Percentiles rank a stretch among this genome's conserved stretches.
phyloP scores from a whole-genome alignment of 495 filamentous ascomycete genomes.

The Penicillium lagena region DNA sequence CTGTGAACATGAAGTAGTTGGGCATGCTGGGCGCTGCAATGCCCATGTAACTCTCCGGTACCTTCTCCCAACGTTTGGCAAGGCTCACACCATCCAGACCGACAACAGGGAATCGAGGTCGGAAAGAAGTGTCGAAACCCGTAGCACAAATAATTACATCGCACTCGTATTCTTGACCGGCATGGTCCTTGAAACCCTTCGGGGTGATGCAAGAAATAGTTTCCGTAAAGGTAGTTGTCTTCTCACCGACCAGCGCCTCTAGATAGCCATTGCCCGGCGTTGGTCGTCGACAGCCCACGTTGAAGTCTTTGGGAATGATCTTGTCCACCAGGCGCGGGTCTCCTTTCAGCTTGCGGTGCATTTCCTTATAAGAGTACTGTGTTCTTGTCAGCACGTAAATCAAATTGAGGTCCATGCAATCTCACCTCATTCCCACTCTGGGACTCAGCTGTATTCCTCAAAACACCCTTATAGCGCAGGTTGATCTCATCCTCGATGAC shows the following conservation, averaged over 20 bases:
- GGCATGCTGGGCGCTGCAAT: slow-evolving; percentile 50
- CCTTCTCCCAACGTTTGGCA: slow-evolving; percentile 33
- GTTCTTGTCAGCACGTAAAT: not conserved
- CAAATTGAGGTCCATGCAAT: not conserved
- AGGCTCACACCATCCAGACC: slow-evolving; percentile 38
- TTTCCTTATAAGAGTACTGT: slow-evolving; percentile 1
- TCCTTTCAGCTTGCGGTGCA: not conserved
- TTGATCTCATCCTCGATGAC: slow-evolving; percentile 33
- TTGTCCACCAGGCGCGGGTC: slow-evolving; percentile 2
- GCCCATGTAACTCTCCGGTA: slow-evolving; percentile 44
- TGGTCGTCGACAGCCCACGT: slow-evolving; percentile 22
- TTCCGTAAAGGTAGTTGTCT: slow-evolving; percentile 24
- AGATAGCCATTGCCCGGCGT: slow-evolving; percentile 33
- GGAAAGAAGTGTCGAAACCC: slow-evolving; percentile 41
- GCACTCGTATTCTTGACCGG: slow-evolving; percentile 25
- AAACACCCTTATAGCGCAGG: slow-evolving; percentile 6
- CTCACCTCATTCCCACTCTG: slow-evolving; percentile 2
- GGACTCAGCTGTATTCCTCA: slow-evolving; percentile 12
- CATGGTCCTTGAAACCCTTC: slow-evolving; percentile 28
- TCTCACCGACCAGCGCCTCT: slow-evolving; percentile 28
- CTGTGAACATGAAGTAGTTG: slow-evolving; percentile 48
- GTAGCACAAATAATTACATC: slow-evolving; percentile 40
- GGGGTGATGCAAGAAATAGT: slow-evolving; percentile 24
- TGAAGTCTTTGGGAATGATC: slow-evolving; percentile 7
- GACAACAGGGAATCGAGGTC: slow-evolving; percentile 36